Conservation (phyloP, 495 filamentous ascomycete species). For the Cercophora newfieldiana region DNA sequence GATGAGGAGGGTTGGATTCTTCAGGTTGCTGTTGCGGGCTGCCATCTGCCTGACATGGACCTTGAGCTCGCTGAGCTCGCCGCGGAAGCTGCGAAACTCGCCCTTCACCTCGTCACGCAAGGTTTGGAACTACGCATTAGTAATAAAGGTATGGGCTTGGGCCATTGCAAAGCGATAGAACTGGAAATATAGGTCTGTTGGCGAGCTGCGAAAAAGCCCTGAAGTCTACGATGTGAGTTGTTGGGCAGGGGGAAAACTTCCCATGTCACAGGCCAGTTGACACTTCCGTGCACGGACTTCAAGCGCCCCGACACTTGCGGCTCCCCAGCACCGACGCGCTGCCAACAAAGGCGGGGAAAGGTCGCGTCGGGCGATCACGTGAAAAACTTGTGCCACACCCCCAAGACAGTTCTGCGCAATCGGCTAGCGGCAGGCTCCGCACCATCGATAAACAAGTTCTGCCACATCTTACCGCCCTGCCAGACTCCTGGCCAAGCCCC, state of each 20-base stretch:
- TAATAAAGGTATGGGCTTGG: background rate
- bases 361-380: too few relatives aligned
- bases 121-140: background rate
- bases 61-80: constrained; percentile 1
- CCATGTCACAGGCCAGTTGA: too few relatives aligned
- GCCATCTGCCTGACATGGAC: constrained; percentile 1
- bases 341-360: too few relatives aligned
- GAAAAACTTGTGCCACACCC: too few relatives aligned
- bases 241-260: too few relatives aligned
- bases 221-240: too few relatives aligned
- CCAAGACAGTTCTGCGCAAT: too few relatives aligned
- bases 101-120: background rate
- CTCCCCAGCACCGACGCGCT: too few relatives aligned
- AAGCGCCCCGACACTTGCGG: too few relatives aligned
- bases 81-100: background rate
- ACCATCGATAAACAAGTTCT: constrained; percentile 15
- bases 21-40: constrained; percentile 8
- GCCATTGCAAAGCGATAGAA: background rate
- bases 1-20: constrained; percentile 5
- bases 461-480: constrained; percentile 15
- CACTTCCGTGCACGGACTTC: too few relatives aligned
- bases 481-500: constrained; percentile 14
- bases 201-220: too few relatives aligned
- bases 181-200: too few relatives aligned
- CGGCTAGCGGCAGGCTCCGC: constrained; percentile 3